Percentiles rank a stretch among this genome's conserved stretches.
phyloP scores from a whole-genome alignment of 2,329 filamentous ascomycete species.

The Coniochaeta sp. region DNA sequence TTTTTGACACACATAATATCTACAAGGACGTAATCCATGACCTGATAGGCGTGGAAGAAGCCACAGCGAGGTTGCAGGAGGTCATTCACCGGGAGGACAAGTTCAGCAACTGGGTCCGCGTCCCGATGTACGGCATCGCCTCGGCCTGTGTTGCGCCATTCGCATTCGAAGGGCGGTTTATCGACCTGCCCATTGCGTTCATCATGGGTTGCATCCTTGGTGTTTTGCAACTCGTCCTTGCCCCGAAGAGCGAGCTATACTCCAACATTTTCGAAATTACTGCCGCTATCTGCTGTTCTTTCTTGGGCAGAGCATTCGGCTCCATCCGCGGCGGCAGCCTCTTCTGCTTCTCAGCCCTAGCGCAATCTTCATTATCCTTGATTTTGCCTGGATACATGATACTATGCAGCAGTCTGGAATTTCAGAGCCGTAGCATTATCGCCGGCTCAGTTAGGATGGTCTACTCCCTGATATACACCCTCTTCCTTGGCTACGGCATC shows the following conservation, averaged over 20 bases:
- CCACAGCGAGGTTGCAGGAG: slow-evolving; percentile 52
- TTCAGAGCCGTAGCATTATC: slow-evolving; percentile 62
- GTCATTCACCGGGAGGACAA: slow-evolving; percentile 39
- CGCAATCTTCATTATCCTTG: slow-evolving; percentile 68
- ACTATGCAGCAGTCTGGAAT: slow-evolving; percentile 47
- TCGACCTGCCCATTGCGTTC: slow-evolving; percentile 74
- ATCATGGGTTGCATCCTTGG: slow-evolving; percentile 69
- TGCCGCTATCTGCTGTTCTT: slow-evolving; percentile 56
- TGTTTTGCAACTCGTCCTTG: slow-evolving; percentile 64
- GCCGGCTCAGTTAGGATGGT: slow-evolving; percentile 68
- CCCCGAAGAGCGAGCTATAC: slow-evolving; percentile 61
- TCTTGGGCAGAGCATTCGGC: slow-evolving; percentile 61
- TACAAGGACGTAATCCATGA: slow-evolving; percentile 82
- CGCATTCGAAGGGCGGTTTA: slow-evolving; percentile 67
- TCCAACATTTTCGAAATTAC: slow-evolving; percentile 38
- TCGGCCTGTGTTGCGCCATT: slow-evolving; percentile 73
- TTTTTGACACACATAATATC: slow-evolving; percentile 67
- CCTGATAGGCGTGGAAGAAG: slow-evolving; percentile 64
- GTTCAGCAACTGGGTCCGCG: slow-evolving; percentile 43
- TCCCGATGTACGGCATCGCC: slow-evolving; percentile 68
- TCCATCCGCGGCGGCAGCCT: slow-evolving; percentile 51
- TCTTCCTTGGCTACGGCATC: slow-evolving; percentile 67
- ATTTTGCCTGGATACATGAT: slow-evolving; percentile 70
- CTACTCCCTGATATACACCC: slow-evolving; percentile 66
- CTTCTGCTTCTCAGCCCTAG: slow-evolving; percentile 66